A percentile compares a stretch with the other conserved stretches of the same genome.
These are phyloP conservation scores for Ceratopteris richardii DNA, from an alignment of 75 land plant genomes.

Conservation along the genomic window DNA sequence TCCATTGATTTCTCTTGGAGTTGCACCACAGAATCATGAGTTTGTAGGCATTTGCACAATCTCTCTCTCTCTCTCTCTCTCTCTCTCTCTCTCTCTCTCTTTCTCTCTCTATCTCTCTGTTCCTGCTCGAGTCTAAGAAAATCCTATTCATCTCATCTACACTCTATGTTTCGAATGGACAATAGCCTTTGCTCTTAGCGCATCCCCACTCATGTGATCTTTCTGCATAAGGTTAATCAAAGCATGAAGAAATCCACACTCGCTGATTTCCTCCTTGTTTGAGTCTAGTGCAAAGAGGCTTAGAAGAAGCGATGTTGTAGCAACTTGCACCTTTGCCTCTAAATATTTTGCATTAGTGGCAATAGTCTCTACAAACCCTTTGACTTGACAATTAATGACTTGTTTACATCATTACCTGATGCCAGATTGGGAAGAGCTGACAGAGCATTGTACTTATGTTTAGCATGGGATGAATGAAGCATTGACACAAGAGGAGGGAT, in stretches of 20 bases:
- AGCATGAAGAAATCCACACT: slow-evolving; percentile 55
- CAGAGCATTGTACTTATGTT: slow-evolving; percentile 26
- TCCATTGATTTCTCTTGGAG: no score
- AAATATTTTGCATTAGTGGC: slow-evolving; percentile 28
- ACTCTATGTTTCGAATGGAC: no score
- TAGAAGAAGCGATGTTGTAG: slow-evolving; percentile 52
- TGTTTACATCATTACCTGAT: slow-evolving; percentile 62
- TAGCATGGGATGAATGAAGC: slow-evolving; percentile 30
- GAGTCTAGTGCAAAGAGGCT: slow-evolving; percentile 62
- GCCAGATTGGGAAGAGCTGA: slow-evolving; percentile 68
- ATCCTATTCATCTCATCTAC: no score
- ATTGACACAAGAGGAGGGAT: slow-evolving; percentile 64
- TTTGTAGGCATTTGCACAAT: no score
- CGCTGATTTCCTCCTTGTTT: slow-evolving; percentile 59
- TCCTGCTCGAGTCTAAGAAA: no score
- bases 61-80: no score
- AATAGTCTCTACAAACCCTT: slow-evolving; percentile 70
- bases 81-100: no score
- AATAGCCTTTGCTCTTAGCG: slow-evolving; percentile 65
- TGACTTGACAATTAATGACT: slow-evolving; percentile 74
- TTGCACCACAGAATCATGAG: no score
- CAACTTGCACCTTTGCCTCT: slow-evolving; percentile 29
- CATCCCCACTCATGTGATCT: slow-evolving; percentile 35
- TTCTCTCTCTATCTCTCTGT: no score
- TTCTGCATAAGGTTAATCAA: slow-evolving; percentile 25